Evolutionary conservation across 805 yeast species (phyloP).

Genomic region (Starmerella apis): DNA sequence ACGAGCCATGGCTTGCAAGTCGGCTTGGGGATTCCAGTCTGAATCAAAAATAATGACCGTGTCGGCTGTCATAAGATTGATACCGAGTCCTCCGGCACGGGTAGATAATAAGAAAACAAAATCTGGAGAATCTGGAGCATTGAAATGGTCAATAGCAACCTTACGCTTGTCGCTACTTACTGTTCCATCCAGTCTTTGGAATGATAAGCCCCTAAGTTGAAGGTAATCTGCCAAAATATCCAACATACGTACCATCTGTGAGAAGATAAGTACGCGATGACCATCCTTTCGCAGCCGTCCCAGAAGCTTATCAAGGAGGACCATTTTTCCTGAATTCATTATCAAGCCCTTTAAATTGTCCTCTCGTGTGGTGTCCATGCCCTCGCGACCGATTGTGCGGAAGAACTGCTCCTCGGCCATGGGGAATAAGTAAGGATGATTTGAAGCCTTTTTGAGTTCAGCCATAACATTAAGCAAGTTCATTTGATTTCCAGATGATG

Average conservation of each 20-base stretch:
- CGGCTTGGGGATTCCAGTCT: slow-evolving; percentile 99
- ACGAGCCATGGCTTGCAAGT: slow-evolving; percentile 98
- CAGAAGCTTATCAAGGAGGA: slow-evolving; percentile 75
- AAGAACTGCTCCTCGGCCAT: slow-evolving; percentile 74
- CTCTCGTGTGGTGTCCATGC: slow-evolving; percentile 53
- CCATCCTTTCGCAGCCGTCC: slow-evolving; percentile 84
- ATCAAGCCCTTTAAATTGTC: slow-evolving; percentile 78
- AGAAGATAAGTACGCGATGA: slow-evolving; percentile 86
- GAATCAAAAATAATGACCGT: slow-evolving; percentile 96
- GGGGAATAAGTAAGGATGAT: slow-evolving; percentile 92
- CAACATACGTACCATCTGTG: slow-evolving; percentile 94
- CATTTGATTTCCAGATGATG: slow-evolving; percentile 63
- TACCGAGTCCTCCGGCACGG: slow-evolving; percentile 98
- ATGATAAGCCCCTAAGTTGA: slow-evolving; percentile 72
- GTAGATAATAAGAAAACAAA: slow-evolving; percentile 84
- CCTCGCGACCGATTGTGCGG: slow-evolving; percentile 44
- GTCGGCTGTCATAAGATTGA: slow-evolving; percentile 97
- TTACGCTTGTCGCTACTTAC: slow-evolving; percentile 89
- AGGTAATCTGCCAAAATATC: slow-evolving; percentile 92
- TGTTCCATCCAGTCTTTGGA: slow-evolving; percentile 94
- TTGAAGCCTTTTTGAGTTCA: slow-evolving; percentile 91
- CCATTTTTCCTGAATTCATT: slow-evolving; percentile 99
- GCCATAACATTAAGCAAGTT: slow-evolving; percentile 86
- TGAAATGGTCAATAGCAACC: slow-evolving; percentile 90
- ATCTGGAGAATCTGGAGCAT: slow-evolving; percentile 85